Evolutionary conservation across 169 alveolate species (phyloP).

Genomic region (Babesia sp.): DNA sequence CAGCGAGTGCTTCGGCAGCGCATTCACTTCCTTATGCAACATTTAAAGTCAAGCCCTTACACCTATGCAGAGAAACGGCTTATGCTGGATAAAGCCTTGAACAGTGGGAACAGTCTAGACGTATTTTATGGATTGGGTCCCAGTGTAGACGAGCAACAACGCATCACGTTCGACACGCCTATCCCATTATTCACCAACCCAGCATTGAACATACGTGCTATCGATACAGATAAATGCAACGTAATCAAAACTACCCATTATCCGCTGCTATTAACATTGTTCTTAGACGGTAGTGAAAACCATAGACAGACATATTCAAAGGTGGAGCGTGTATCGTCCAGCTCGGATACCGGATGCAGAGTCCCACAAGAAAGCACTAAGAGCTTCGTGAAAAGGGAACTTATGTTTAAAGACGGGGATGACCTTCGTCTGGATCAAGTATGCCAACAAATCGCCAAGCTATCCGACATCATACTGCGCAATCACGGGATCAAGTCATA

Average conservation of each 20-base stretch:
- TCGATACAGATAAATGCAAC: constrained; percentile 7
- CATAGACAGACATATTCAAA: background rate
- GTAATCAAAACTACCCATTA: constrained; percentile 9
- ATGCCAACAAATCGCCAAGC: constrained; percentile 85
- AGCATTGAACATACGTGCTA: background rate
- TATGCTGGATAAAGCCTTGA: background rate
- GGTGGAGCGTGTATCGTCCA: background rate
- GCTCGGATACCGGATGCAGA: background rate
- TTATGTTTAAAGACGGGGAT: constrained; percentile 93
- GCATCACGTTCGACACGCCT: constrained; percentile 1
- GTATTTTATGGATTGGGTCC: constrained; percentile 22
- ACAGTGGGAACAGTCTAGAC: background rate
- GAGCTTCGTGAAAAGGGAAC: background rate
- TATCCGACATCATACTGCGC: constrained; percentile 86
- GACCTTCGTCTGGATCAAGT: constrained; percentile 94
- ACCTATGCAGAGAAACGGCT: background rate
- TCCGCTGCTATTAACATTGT: constrained; percentile 2
- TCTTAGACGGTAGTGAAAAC: background rate
- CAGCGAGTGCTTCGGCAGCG: constrained; percentile 19
- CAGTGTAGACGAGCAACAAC: background rate
- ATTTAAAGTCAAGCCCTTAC: background rate
- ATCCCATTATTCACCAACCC: constrained; percentile 25
- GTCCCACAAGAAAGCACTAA: background rate
- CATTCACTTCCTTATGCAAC: constrained; percentile 4
- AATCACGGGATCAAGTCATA: constrained; percentile 87